Percentiles rank a stretch among this genome's conserved stretches.
Conservation (phyloP, 495 filamentous ascomycete genomes). For the Aspergillus diversus region DNA sequence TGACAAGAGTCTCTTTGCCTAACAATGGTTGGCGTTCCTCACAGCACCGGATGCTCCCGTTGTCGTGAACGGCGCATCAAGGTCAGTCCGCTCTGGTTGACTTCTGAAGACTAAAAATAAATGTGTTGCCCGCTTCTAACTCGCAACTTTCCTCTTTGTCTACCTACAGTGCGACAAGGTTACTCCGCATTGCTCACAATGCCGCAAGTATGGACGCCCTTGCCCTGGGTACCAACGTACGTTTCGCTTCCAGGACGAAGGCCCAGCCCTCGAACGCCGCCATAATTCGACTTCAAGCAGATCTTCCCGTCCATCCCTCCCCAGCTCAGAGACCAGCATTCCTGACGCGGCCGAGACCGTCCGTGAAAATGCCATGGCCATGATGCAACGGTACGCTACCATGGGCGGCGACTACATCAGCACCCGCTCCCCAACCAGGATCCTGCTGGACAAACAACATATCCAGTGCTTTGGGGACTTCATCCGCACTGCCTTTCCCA, state of each 20-base stretch:
- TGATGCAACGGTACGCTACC: constrained; percentile 28
- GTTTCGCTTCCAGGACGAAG: constrained; percentile 44
- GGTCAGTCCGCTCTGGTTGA: constrained; percentile 21
- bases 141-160: not conserved
- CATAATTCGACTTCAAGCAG: constrained; percentile 26
- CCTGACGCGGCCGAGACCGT: constrained; percentile 25
- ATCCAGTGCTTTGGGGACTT: constrained; percentile 32
- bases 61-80: constrained; percentile 45
- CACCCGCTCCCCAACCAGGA: constrained; percentile 25
- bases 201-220: constrained; percentile 38
- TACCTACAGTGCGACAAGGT: constrained; percentile 37
- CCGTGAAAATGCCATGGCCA: constrained; percentile 30
- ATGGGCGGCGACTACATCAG: constrained; percentile 20
- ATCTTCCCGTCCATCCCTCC: constrained; percentile 10
- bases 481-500: constrained; percentile 37
- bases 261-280: constrained; percentile 33
- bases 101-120: not conserved
- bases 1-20: not conserved
- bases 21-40: constrained; percentile 44
- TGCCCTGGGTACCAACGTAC: constrained; percentile 43
- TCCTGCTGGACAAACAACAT: constrained; percentile 13
- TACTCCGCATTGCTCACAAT: constrained; percentile 39
- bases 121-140: not conserved
- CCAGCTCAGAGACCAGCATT: constrained; percentile 16
- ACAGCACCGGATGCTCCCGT: constrained; percentile 42